phyloP scores from a whole-genome alignment of 305 asterid species.

The Fraxinus albicans region DNA sequence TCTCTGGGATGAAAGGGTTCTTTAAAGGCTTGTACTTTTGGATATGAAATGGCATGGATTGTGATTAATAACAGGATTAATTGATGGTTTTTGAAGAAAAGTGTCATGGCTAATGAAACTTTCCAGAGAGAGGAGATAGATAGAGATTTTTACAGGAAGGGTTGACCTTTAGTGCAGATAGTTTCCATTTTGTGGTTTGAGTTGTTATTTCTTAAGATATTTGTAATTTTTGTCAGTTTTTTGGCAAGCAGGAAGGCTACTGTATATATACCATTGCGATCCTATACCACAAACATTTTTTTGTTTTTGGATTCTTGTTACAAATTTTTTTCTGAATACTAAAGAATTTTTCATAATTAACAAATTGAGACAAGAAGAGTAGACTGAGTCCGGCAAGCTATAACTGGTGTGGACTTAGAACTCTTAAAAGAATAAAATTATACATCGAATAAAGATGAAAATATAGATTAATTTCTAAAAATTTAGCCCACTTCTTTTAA shows the following conservation, averaged over 20 bases:
- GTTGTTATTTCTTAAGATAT: background rate
- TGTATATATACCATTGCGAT: too few species aligned
- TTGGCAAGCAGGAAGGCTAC: background rate
- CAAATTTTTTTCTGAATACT: too few species aligned
- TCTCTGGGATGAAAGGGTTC: conserved; percentile 62
- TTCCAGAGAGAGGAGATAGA: background rate
- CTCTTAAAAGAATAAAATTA: too few species aligned
- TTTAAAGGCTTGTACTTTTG: conserved; percentile 39
- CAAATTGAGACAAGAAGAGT: too few species aligned
- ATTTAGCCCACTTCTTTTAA: too few species aligned
- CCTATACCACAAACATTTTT: too few species aligned
- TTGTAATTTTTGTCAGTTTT: background rate
- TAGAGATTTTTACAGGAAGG: background rate
- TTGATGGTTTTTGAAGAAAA: conserved; percentile 31
- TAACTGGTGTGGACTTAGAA: too few species aligned
- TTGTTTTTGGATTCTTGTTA: too few species aligned
- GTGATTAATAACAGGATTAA: conserved; percentile 24
- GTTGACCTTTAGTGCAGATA: conserved; percentile 9
- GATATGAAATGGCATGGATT: conserved; percentile 23
- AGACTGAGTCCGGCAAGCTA: too few species aligned
- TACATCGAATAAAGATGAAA: too few species aligned
- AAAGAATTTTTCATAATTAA: too few species aligned
- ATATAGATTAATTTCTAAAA: too few species aligned
- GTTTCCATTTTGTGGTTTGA: background rate
- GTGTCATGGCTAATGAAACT: conserved; percentile 31